Conservation (phyloP, 1,284 basidiomycete genomes). For the Ustilago bromivora region DNA sequence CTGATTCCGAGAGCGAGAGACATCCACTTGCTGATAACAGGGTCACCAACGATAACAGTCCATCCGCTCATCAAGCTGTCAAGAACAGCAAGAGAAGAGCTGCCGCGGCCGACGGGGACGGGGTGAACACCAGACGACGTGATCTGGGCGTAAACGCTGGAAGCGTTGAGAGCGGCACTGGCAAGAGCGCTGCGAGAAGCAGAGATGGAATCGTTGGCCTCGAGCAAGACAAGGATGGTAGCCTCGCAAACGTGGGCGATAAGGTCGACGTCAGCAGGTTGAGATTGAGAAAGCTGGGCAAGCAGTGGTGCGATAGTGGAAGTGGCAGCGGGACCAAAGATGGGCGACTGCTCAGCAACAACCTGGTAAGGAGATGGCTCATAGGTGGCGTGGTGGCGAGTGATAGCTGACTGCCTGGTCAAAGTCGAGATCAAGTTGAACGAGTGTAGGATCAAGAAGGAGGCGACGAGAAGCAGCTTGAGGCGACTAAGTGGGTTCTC, state of each 20-base stretch:
- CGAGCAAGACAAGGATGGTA: conserved; percentile 79
- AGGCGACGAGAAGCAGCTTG: conserved; percentile 84
- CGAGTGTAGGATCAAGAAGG: conserved; percentile 62
- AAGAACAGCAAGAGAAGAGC: conserved; percentile 71
- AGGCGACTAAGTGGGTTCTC: conserved; percentile 85
- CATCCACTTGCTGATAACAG: conserved; percentile 96
- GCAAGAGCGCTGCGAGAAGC: conserved; percentile 49
- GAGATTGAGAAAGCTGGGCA: conserved; percentile 48
- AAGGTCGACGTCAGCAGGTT: conserved; percentile 53
- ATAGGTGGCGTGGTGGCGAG: conserved; percentile 72
- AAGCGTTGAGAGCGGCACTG: conserved; percentile 60
- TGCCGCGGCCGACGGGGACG: conserved; percentile 31
- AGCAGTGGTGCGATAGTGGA: conserved; percentile 60
- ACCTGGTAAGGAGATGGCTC: conserved; percentile 66
- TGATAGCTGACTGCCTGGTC: conserved; percentile 78
- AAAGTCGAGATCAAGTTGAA: conserved; percentile 94
- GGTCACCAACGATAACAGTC: conserved; percentile 94
- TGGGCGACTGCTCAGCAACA: conserved; percentile 39
- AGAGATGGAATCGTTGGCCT: conserved; percentile 64
- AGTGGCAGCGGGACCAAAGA: conserved; percentile 46
- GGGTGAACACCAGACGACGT: conserved; percentile 28
- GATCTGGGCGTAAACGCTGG: conserved; percentile 42
- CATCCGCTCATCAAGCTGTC: conserved; percentile 93
- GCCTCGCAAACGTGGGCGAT: conserved; percentile 68
- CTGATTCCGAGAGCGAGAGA: conserved; percentile 85